Percentiles rank a stretch among this genome's conserved stretches.
Evolutionary conservation across 495 filamentous ascomycete genomes (phyloP).

Genomic region (Aspergillus incahuasiensis): DNA sequence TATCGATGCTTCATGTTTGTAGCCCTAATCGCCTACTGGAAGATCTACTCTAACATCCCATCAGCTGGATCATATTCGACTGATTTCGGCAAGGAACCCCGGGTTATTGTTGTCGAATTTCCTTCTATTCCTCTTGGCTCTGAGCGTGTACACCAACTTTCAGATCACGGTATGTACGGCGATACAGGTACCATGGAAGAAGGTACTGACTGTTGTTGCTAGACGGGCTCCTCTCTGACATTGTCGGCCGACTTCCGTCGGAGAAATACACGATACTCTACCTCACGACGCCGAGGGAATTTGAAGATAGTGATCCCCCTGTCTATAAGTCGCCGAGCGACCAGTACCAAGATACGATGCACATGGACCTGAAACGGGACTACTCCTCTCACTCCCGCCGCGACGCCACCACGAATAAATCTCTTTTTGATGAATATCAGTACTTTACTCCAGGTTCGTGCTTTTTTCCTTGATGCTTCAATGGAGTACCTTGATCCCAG

Average conservation of each 20-base stretch:
- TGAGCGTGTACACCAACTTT: constrained; percentile 39
- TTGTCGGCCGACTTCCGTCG: constrained; percentile 51
- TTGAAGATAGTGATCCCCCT: constrained; percentile 33
- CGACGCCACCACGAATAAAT: constrained; percentile 36
- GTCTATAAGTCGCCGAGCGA: constrained; percentile 50
- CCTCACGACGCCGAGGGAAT: constrained; percentile 46
- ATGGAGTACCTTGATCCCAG: neutral
- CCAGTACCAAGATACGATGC: constrained; percentile 44
- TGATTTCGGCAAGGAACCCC: constrained; percentile 42
- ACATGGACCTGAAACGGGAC: constrained; percentile 60
- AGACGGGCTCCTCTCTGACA: constrained; percentile 59
- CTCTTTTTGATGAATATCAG: constrained; percentile 87
- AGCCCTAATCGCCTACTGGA: neutral
- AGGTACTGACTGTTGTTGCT: constrained; percentile 11
- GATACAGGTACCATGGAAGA: neutral
- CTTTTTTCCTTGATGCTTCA: neutral
- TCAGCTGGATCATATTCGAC: constrained; percentile 44
- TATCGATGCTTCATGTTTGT: constrained; percentile 62
- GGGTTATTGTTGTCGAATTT: constrained; percentile 49
- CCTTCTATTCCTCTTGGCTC: constrained; percentile 40
- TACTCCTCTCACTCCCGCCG: constrained; percentile 27
- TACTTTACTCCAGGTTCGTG: constrained; percentile 70
- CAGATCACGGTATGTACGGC: constrained; percentile 41
- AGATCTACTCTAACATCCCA: constrained; percentile 14
- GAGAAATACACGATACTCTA: constrained; percentile 63